phyloP scores from a whole-genome alignment of 176 grass and related monocot species.

The Oryza meridionalis region DNA sequence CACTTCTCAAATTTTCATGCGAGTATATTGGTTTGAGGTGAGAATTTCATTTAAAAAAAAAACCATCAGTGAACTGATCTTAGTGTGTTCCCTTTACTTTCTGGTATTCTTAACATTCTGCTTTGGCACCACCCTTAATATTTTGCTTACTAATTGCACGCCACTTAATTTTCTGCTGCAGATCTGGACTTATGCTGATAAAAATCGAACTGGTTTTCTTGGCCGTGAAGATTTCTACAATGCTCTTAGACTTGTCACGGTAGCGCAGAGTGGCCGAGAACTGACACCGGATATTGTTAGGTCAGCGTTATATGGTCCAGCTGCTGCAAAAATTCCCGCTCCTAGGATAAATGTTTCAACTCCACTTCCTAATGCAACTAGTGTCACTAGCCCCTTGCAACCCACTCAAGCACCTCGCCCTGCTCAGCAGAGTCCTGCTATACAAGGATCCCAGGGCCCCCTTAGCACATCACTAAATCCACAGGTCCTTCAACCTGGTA shows the following conservation, averaged over 20 bases:
- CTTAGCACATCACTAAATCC: conserved; percentile 35
- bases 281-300: conserved; percentile 84
- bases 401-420: conserved; percentile 48
- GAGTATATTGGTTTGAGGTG: not conserved
- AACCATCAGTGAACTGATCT: not conserved
- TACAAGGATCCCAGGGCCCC: conserved; percentile 43
- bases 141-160: conserved; percentile 28
- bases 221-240: conserved; percentile 89
- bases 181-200: conserved; percentile 94
- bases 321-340: conserved; percentile 86
- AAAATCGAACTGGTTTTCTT: conserved; percentile 82
- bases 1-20: not conserved
- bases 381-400: conserved; percentile 24
- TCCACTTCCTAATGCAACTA: conserved; percentile 27
- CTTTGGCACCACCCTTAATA: not conserved
- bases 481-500: conserved; percentile 44
- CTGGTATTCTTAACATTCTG: not conserved
- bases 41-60: not conserved
- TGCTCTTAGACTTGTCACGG: conserved; percentile 81
- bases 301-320: conserved; percentile 77
- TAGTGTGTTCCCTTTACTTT: conserved; percentile 5
- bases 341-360: conserved; percentile 67
- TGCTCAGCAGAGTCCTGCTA: conserved; percentile 60
- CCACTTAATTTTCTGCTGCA: conserved; percentile 31
- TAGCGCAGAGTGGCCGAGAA: conserved; percentile 80